phyloP scores from a whole-genome alignment of 345 rosid genomes.

The Lepidium aucheri region DNA sequence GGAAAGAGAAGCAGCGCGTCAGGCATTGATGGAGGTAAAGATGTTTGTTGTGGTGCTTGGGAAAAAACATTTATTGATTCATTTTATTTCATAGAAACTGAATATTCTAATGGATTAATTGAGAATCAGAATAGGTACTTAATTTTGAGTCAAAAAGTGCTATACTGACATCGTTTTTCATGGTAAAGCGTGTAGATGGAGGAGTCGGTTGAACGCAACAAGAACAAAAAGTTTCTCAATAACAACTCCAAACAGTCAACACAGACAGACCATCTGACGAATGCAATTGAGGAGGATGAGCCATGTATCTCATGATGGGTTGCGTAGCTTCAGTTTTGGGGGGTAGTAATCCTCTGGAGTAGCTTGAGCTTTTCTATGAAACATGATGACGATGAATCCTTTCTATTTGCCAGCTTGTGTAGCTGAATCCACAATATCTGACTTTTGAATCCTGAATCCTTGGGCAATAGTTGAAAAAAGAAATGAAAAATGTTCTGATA shows the following conservation, averaged over 20 bases:
- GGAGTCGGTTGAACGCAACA: conserved; percentile 78
- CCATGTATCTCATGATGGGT: conserved; percentile 31
- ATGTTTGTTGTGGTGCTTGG: not conserved
- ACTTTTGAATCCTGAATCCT: not conserved
- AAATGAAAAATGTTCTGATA: not conserved
- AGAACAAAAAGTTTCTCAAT: conserved; percentile 63
- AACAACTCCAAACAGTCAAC: conserved; percentile 63
- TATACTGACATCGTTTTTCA: not conserved
- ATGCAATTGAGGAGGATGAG: conserved; percentile 45
- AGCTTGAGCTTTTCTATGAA: conserved; percentile 77
- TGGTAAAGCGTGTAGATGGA: conserved; percentile 57
- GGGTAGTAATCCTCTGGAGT: conserved; percentile 74
- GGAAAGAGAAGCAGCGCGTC: conserved; percentile 92
- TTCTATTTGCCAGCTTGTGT: not conserved
- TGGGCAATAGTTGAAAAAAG: not conserved
- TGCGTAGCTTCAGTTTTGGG: conserved; percentile 65
- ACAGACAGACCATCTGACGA: conserved; percentile 42
- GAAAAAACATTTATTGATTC: not conserved
- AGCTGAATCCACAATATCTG: not conserved
- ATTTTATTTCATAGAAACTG: not conserved
- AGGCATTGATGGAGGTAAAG: conserved; percentile 63
- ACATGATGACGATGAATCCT: conserved; percentile 38
- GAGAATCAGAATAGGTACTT: not conserved
- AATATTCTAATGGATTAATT: not conserved
- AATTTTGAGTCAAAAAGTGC: not conserved